phyloP scores from a whole-genome alignment of 108 stramenopile species.

The Nitzschia sp. region DNA sequence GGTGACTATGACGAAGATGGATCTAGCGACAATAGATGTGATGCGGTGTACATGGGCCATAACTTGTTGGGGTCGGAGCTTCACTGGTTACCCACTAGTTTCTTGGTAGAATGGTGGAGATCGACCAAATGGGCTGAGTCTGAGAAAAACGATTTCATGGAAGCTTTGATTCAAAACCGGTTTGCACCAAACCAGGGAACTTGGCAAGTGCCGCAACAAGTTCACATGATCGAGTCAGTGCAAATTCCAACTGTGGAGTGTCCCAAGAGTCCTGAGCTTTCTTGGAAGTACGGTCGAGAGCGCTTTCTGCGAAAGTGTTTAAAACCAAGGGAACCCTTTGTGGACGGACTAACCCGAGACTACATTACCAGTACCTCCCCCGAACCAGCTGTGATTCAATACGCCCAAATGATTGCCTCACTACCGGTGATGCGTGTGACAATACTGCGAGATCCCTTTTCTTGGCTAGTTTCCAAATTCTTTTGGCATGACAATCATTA shows the following conservation, averaged over 20 bases:
- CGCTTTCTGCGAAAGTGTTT: background rate
- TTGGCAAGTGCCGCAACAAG: background rate
- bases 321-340: background rate
- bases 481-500: conserved; percentile 34
- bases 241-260: background rate
- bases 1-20: background rate
- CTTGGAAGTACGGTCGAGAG: background rate
- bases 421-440: conserved; percentile 38
- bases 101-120: conserved; percentile 37
- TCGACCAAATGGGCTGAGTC: background rate
- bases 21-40: conserved; percentile 7
- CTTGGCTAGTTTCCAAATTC: conserved; percentile 41
- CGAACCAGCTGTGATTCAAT: background rate
- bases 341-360: background rate
- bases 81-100: conserved; percentile 43
- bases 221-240: background rate
- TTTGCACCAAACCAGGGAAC: background rate
- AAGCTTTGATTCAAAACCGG: background rate
- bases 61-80: conserved; percentile 41
- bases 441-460: conserved; percentile 46
- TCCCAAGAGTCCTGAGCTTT: background rate
- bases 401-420: conserved; percentile 31
- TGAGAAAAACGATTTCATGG: background rate
- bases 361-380: no score
- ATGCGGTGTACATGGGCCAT: conserved; percentile 38